Conservation (phyloP, 208 protist genomes). For the Trypanosoma vivax region DNA sequence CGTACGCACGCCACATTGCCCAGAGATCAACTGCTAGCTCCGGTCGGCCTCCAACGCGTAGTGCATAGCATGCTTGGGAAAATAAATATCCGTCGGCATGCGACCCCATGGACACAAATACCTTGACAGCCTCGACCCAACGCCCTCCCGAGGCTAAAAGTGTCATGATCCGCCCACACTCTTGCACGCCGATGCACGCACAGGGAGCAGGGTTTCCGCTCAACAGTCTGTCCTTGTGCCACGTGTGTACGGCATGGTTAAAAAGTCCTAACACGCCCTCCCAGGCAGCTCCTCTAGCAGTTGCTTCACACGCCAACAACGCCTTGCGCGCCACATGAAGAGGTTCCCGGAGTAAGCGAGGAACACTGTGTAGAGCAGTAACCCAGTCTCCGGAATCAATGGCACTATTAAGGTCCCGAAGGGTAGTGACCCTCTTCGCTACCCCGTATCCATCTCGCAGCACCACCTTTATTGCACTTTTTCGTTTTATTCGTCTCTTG, state of each 20-base stretch:
- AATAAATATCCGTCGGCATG: conserved; percentile 47
- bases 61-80: conserved; percentile 41
- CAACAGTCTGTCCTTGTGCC: background rate
- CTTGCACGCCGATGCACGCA: conserved; percentile 15
- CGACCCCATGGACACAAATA: conserved; percentile 27
- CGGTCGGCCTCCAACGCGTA: conserved; percentile 17
- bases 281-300: conserved; percentile 13
- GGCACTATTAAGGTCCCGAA: conserved; percentile 25
- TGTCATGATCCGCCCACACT: conserved; percentile 45
- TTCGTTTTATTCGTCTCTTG: background rate
- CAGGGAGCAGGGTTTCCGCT: background rate
- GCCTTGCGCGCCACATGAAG: conserved; percentile 36
- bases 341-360: conserved; percentile 17
- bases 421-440: background rate
- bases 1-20: conserved; percentile 53
- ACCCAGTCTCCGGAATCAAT: conserved; percentile 52
- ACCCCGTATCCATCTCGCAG: background rate
- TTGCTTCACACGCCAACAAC: conserved; percentile 26
- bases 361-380: conserved; percentile 25
- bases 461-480: background rate
- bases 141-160: conserved; percentile 40
- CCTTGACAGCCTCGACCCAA: conserved; percentile 39
- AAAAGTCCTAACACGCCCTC: conserved; percentile 19
- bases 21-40: conserved; percentile 44
- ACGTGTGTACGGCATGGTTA: conserved; percentile 5